These are phyloP conservation scores for Colletotrichum tabaci DNA, from an alignment of 2,329 filamentous ascomycete species.

Conservation along the genomic window DNA sequence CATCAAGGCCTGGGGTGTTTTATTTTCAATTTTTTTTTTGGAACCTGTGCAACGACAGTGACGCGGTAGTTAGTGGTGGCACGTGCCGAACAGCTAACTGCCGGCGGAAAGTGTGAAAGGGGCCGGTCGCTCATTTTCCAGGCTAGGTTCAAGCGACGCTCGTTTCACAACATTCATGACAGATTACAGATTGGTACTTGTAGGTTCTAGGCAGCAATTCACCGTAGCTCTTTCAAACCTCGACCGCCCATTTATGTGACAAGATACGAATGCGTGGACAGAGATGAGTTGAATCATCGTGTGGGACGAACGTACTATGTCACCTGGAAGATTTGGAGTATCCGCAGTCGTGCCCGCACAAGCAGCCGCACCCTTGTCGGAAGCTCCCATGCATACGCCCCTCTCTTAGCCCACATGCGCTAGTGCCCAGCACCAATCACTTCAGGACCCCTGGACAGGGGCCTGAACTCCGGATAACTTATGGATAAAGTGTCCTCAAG, in stretches of 20 bases:
- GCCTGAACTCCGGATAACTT: constrained; percentile 39
- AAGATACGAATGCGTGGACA: no score
- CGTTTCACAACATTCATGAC: constrained; percentile 36
- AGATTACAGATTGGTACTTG: constrained; percentile 43
- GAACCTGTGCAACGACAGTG: constrained; percentile 21
- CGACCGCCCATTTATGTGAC: no score
- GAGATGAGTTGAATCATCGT: not conserved
- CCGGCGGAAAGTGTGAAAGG: constrained; percentile 13
- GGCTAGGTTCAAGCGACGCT: constrained; percentile 37
- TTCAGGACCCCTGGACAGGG: constrained; percentile 38
- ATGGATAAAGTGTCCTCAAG: constrained; percentile 45
- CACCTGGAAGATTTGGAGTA: not conserved
- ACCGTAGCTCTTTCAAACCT: constrained; percentile 15
- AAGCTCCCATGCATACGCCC: constrained; percentile 35
- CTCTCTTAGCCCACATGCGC: constrained; percentile 19
- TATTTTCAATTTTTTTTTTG: constrained; percentile 21
- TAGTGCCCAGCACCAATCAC: constrained; percentile 40
- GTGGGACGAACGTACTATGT: not conserved
- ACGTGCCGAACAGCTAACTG: not conserved
- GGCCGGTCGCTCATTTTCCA: constrained; percentile 26
- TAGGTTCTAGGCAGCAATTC: constrained; percentile 40
- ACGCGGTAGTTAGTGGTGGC: constrained; percentile 12
- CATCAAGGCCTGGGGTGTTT: constrained; percentile 30
- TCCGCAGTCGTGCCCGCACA: not conserved
- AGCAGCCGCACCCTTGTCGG: constrained; percentile 20